A percentile compares a stretch with the other conserved stretches of the same genome.
Conservation (phyloP, 2,329 filamentous ascomycete genomes). For the Metarhizium sp. region DNA sequence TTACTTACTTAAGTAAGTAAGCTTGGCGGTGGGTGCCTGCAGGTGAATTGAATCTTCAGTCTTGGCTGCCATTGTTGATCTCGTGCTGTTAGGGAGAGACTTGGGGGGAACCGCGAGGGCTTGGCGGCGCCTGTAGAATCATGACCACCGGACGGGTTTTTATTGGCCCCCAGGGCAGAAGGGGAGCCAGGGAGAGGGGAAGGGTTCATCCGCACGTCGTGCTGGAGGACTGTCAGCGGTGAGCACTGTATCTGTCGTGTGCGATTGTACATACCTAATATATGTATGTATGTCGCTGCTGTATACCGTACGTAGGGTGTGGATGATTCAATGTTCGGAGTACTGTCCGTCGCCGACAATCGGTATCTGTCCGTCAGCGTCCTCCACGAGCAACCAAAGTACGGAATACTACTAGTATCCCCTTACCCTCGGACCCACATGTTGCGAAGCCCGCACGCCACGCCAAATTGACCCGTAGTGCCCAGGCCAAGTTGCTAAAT, state of each 20-base stretch:
- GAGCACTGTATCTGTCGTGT: no score
- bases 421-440: slow-evolving; percentile 2
- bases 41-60: not conserved
- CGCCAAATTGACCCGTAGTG: no score
- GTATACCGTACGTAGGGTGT: no score
- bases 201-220: no score
- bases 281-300: no score
- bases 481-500: no score
- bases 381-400: not conserved
- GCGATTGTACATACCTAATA: no score
- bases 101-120: not conserved
- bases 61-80: not conserved
- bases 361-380: not conserved
- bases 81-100: not conserved
- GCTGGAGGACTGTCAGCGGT: no score
- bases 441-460: slow-evolving; percentile 2
- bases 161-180: not conserved
- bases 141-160: not conserved
- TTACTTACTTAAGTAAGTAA: no score
- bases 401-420: not conserved
- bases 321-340: no score
- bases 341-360: not conserved
- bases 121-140: not conserved
- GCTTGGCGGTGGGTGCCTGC: not conserved
- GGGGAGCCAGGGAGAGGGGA: no score